Base-by-base conservation (phyloP, 805 yeast genomes). In the Pichia deserticola region DNA sequence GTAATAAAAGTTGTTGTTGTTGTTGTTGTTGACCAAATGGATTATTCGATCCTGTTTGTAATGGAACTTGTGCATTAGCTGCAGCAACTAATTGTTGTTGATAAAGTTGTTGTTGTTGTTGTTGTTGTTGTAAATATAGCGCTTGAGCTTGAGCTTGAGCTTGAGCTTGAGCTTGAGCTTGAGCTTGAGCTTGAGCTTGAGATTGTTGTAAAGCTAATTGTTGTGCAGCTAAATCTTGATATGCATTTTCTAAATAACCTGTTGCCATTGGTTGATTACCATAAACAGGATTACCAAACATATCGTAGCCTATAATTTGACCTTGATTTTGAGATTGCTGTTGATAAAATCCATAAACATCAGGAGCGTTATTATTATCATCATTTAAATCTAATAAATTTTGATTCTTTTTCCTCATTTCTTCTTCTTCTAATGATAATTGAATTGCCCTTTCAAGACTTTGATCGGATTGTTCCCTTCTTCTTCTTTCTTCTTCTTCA, bases 401-500 rank as follows among this genome's bases (percentile, higher is more conserved):
- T 51, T 70, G 69, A 52, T 74, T 76, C 51, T 66, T 67, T 52
- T 65, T 68, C 60, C 75, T 71, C 73, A 85, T 73, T 66, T 82
- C 84, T 60, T 85, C 92, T 62, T 87, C 92, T 68, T 86, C 95
- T 59, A 81, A 68, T 41, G 87, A 78, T 57, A 87, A 73, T 65
- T 79, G 78, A 52, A 86, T 71, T 0, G 95, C 95, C 42, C 80
- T 77, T 51, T 78, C 77, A 45, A 86, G 71, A 30, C 84, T 89
- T 25, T 79, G 81, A 54, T 81, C 86, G 32, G 73, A 66, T 38
- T 72, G 76, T 41, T 71, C 76, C 44, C 71, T 69, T 57, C 82
- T 72, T 54, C 83, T 73, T 47, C 73, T 74, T 54, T 81, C 86
- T 57, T 89, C 97, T 54, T 86, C 90, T 55, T 85, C 89, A 1